These are phyloP conservation scores for Batkoa obscura DNA, from an alignment of 371 early-diverging fungal species.

Conservation along the genomic window DNA sequence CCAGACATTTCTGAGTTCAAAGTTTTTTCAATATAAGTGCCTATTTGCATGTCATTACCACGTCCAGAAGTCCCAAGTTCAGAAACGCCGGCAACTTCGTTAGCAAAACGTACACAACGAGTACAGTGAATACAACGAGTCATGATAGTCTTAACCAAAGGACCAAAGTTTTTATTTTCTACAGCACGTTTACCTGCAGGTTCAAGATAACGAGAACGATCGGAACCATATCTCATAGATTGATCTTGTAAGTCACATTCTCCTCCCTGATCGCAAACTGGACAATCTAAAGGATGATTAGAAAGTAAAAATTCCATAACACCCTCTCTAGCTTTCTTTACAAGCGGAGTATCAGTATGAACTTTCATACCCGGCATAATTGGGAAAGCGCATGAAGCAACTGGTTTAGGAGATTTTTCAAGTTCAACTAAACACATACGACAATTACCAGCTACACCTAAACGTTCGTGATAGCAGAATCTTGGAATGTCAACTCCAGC, in stretches of 20 bases:
- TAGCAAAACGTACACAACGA: slow-evolving; percentile 94
- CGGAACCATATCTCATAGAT: slow-evolving; percentile 85
- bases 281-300: slow-evolving; percentile 96
- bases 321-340: slow-evolving; percentile 95
- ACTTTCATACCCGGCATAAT: slow-evolving; percentile 95
- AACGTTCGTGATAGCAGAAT: slow-evolving; percentile 93
- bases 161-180: slow-evolving; percentile 94
- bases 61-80: slow-evolving; percentile 92
- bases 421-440: slow-evolving; percentile 97
- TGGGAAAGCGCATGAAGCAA: slow-evolving; percentile 94
- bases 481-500: slow-evolving; percentile 81
- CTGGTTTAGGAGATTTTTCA: slow-evolving; percentile 86
- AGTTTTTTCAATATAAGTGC: slow-evolving; percentile 81
- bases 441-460: slow-evolving; percentile 94
- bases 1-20: slow-evolving; percentile 90
- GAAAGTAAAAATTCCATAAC: slow-evolving; percentile 95
- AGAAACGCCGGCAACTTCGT: slow-evolving; percentile 89
- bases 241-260: slow-evolving; percentile 98
- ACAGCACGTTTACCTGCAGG: slow-evolving; percentile 81
- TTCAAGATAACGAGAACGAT: slow-evolving; percentile 79
- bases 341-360: slow-evolving; percentile 79
- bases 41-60: slow-evolving; percentile 95
- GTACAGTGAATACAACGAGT: slow-evolving; percentile 98
- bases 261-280: slow-evolving; percentile 97
- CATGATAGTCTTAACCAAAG: slow-evolving; percentile 90